phyloP scores from a whole-genome alignment of 1,284 basidiomycete genomes.

The Leccinum griseonigrum region DNA sequence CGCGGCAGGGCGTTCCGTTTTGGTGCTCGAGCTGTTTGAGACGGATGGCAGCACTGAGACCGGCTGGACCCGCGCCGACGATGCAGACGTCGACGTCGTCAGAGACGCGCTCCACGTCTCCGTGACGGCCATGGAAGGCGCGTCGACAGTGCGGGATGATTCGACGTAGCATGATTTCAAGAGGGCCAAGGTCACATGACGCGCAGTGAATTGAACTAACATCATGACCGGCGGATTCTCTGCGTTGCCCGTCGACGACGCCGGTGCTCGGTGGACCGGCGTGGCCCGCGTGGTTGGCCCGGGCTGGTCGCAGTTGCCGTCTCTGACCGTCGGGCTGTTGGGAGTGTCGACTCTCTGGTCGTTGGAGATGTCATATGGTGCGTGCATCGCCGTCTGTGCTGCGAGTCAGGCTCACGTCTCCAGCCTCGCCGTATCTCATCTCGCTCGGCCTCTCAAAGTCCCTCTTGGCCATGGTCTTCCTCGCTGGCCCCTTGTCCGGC shows the following conservation, averaged over 20 bases:
- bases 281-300: slow-evolving; percentile 58
- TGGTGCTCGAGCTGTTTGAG: slow-evolving; percentile 92
- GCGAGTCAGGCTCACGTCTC: slow-evolving; percentile 2
- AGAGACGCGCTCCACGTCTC: slow-evolving; percentile 70
- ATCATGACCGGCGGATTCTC: slow-evolving; percentile 46
- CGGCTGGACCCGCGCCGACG: slow-evolving; percentile 94
- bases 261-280: slow-evolving; percentile 48
- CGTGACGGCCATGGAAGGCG: slow-evolving; percentile 29
- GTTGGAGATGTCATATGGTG: slow-evolving; percentile 89
- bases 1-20: slow-evolving; percentile 77
- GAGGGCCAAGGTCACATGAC: neutral
- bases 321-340: slow-evolving; percentile 73
- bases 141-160: slow-evolving; percentile 6
- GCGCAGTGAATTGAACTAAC: neutral
- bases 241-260: slow-evolving; percentile 37
- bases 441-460: slow-evolving; percentile 89
- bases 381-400: slow-evolving; percentile 18
- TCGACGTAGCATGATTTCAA: neutral
- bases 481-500: slow-evolving; percentile 91
- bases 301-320: slow-evolving; percentile 61
- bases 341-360: slow-evolving; percentile 89
- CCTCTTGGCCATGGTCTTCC: slow-evolving; percentile 86
- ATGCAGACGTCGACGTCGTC: slow-evolving; percentile 97
- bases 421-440: slow-evolving; percentile 88
- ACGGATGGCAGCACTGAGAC: slow-evolving; percentile 93